Base-by-base conservation (phyloP, 2,329 filamentous ascomycete genomes). In the Grosmannia serpens region DNA sequence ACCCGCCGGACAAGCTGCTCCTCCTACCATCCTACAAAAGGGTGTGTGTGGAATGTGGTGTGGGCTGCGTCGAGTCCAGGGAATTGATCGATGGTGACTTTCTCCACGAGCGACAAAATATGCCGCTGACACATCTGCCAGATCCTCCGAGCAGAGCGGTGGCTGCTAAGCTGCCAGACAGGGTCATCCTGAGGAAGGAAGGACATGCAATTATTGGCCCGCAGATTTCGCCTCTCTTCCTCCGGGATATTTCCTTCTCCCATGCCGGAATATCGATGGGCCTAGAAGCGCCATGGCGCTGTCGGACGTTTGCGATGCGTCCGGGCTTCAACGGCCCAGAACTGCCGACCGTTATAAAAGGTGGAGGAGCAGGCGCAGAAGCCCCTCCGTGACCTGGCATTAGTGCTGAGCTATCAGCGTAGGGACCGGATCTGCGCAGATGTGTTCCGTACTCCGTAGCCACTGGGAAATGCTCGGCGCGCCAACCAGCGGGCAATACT, bases 321-420 rank as follows among this genome's bases (percentile, higher is more conserved):
- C 27, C 22, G 38, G 17, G 35, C 26, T n/a, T 27, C 26, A 31
- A 33, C 26, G 29, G 55, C 50, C n/a, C 29, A 35, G 17, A 20
- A 20, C 17, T 51, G 47, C 47, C 55, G 55, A 44, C 55, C 55
- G 55, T 57, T 57, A 35, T 17, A 52, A 52, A 52, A 57, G 55
- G 55, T 49, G 46, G 55, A 44, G 55, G 46, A 10, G 29, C 15
- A 49, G 53, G 20, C 10, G 29, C 20, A 35, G n/a, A 26, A 53
- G n/a, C 31, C 9, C 51, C 31, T 22, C 20, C 13, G 3, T 53
- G 13, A 20, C 29, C 29, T 33, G 20, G 31, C 50, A 35, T 24
- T 35, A 33, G 50, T 53, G 50, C 47, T 17, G 29, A 13, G 44
- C 44, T 46, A 46, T 46, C 8, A 2, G 46, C 47, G 17, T 31